Conservation (phyloP, 1,284 basidiomycete species). For the Pseudozyma hubeiensis region DNA sequence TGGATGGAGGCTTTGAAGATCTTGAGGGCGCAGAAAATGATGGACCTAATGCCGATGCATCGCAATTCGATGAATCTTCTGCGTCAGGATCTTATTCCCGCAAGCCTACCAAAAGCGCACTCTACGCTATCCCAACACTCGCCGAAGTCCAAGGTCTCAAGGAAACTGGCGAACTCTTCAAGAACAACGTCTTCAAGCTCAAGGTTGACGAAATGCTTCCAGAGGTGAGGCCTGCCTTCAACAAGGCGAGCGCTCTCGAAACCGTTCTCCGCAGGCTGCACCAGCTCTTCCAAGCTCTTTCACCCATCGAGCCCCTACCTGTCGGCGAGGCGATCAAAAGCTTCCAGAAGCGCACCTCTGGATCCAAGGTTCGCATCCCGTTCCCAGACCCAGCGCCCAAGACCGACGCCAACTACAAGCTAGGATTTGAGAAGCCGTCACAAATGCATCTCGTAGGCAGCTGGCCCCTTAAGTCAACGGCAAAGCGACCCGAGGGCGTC, state of each 20-base stretch:
- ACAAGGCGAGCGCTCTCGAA: constrained; percentile 58
- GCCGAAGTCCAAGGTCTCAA: constrained; percentile 81
- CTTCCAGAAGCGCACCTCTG: constrained; percentile 71
- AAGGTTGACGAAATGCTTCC: constrained; percentile 74
- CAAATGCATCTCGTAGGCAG: constrained; percentile 75
- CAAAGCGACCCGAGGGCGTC: constrained; percentile 57
- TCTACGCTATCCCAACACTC: constrained; percentile 72
- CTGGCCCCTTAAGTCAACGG: constrained; percentile 63
- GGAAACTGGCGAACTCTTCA: constrained; percentile 81
- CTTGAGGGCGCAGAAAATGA: constrained; percentile 54
- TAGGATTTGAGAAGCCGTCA: constrained; percentile 83
- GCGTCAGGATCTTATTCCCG: constrained; percentile 32
- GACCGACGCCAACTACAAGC: constrained; percentile 73
- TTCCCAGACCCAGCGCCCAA: constrained; percentile 69
- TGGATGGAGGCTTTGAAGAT: constrained; percentile 67
- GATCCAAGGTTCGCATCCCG: constrained; percentile 68
- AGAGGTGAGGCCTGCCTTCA: constrained; percentile 52
- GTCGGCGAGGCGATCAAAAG: constrained; percentile 55
- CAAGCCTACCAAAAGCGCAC: constrained; percentile 49
- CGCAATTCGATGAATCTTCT: constrained; percentile 27
- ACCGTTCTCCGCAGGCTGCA: constrained; percentile 61
- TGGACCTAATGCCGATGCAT: too few species aligned
- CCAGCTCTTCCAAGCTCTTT: constrained; percentile 43
- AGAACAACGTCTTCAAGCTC: constrained; percentile 85
- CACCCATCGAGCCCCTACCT: constrained; percentile 38